Evolutionary conservation across 2,329 filamentous ascomycete species (phyloP).

Genomic region (Magnaporthiopsis rhizophila): DNA sequence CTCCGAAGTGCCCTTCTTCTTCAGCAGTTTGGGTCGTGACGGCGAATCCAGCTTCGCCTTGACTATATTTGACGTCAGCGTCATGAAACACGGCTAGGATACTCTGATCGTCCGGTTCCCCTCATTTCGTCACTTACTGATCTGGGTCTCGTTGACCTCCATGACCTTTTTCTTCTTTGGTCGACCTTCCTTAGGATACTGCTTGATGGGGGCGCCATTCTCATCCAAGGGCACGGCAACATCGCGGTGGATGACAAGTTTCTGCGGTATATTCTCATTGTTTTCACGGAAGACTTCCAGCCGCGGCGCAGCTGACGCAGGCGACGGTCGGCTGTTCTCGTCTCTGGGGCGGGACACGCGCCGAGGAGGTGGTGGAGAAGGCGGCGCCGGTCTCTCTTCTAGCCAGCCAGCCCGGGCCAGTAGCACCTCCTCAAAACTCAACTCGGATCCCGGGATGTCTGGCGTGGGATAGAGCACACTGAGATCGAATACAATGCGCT

Average conservation of each 20-base stretch:
- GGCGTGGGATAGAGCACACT: constrained; percentile 76
- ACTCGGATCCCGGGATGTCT: constrained; percentile 62
- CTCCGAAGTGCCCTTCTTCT: constrained; percentile 60
- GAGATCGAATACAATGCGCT: constrained; percentile 82
- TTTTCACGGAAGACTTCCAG: constrained; percentile 15
- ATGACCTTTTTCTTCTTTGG: constrained; percentile 67
- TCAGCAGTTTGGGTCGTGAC: constrained; percentile 72
- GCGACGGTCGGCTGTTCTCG: constrained; percentile 16
- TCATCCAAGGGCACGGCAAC: constrained; percentile 41
- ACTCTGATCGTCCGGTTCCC: neutral
- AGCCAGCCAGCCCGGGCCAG: constrained; percentile 68
- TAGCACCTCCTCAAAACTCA: constrained; percentile 87
- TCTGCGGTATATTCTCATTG: constrained; percentile 17
- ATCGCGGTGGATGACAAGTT: constrained; percentile 36
- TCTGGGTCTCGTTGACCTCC: constrained; percentile 87
- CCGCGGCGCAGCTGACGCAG: neutral
- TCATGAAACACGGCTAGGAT: neutral
- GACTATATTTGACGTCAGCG: constrained; percentile 43
- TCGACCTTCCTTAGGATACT: constrained; percentile 37
- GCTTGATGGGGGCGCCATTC: constrained; percentile 44
- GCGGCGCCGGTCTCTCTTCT: constrained; percentile 20
- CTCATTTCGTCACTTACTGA: constrained; percentile 52
- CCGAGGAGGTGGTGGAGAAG: neutral
- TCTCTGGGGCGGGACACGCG: constrained; percentile 11
- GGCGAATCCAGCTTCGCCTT: constrained; percentile 91